phyloP scores from a whole-genome alignment of 2,329 filamentous ascomycete species.

The Neopestalotiopsis clavispora region DNA sequence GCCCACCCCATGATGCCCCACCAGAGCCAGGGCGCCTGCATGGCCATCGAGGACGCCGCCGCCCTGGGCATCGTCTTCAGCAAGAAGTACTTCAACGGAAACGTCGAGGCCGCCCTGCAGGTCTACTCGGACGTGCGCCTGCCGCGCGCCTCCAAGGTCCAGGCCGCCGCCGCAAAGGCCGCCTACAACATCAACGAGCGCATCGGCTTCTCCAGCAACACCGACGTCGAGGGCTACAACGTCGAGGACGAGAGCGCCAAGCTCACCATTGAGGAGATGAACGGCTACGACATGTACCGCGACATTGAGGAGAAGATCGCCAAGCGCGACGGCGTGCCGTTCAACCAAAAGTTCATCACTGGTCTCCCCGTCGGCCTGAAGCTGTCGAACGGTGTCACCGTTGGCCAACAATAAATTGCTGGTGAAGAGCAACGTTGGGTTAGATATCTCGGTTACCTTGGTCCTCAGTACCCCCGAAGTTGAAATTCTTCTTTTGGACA shows the following conservation, averaged over 20 bases:
- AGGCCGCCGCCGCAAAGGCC: slow-evolving; percentile 61
- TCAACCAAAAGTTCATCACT: slow-evolving; percentile 12
- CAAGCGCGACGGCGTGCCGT: not conserved
- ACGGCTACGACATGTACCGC: slow-evolving; percentile 17
- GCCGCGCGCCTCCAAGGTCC: slow-evolving; percentile 60
- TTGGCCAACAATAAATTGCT: not conserved
- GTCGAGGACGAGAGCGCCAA: slow-evolving; percentile 15
- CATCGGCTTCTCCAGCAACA: slow-evolving; percentile 46
- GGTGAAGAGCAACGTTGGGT: not conserved
- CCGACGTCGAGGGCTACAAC: slow-evolving; percentile 8
- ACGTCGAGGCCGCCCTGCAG: slow-evolving; percentile 51
- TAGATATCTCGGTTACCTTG: not conserved
- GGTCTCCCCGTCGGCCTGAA: slow-evolving; percentile 14
- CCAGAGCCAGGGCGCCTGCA: slow-evolving; percentile 71
- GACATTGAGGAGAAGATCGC: slow-evolving; percentile 18
- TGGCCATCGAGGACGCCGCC: slow-evolving; percentile 71
- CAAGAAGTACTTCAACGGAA: slow-evolving; percentile 44
- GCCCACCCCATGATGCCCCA: slow-evolving; percentile 74
- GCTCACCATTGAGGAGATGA: slow-evolving; percentile 18
- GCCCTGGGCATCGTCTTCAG: slow-evolving; percentile 67
- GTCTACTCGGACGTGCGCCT: slow-evolving; percentile 59
- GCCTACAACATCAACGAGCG: slow-evolving; percentile 67
- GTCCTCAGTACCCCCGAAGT: not conserved
- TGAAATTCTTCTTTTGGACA: not conserved
- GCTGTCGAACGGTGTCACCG: slow-evolving; percentile 15